Base-by-base conservation (phyloP, 129 eudicot genomes). In the Flaveria bidentis region DNA sequence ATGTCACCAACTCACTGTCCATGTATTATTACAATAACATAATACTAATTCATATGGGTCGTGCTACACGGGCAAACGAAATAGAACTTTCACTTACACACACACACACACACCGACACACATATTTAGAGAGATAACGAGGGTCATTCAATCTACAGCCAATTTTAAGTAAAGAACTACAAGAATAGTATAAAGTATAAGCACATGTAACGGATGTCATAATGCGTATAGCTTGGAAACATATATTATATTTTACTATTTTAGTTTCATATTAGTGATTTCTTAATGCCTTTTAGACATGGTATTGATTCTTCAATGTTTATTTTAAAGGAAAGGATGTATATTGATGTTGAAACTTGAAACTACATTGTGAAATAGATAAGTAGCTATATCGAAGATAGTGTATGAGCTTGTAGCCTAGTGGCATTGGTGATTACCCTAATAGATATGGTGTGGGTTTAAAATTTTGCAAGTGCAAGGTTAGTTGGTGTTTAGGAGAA, bases 1-100 rank as follows among this genome's bases (percentile, higher is more conserved):
- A 22, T 46, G 58, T 23, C 15, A 69, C 73, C 25, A 69, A 45
- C 74, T 23, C 28, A 49, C 74, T 14, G 15, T 70, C 74, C 44
- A 22, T 25, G 15, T 49, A 46, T 46, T 1, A 20, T 12, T 69
- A 57, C 42, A 56, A 18, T 17, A 22, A 45, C 13, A 11, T 9
- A 11, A 9, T 9, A 45, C 50, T 45, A 45, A 14, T 45, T 45
- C 13, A 45, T 45, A 8, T 45, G 2, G n/a, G 23, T 2, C 10
- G 6, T 52, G 23, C n/a, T 16, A 16, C 22, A 52, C 9, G 23
- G 22, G 60, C 55, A 50, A 50, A 3, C 55, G n/a, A 52, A 52
- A 52, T 52, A 52, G n/a, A n/a, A 52, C 58, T 52, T 52, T 52
- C 20, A 15, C 3, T 15, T 16, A 52, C 6, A 52, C 5, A 52